Base-by-base conservation (phyloP, 2,329 filamentous ascomycete genomes). In the Phaeosphaeria sp. region DNA sequence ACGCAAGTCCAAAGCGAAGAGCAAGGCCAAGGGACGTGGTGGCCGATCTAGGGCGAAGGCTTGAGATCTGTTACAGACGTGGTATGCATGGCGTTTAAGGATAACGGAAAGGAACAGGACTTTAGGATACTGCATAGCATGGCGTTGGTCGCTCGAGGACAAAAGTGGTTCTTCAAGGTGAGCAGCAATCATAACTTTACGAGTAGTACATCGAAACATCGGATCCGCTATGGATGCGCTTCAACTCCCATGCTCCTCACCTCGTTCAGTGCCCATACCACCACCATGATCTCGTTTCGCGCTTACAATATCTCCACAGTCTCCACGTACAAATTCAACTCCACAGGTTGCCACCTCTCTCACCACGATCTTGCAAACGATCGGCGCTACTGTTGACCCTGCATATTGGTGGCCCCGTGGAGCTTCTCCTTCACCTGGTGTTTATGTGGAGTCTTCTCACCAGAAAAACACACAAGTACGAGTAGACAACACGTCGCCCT, bases 1-100 rank as follows among this genome's bases (percentile, higher is more conserved):
- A 8, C 63, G 59, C 27, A 73, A 68, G 57, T 21, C 64, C 1
- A 73, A 64, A 50, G 64, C 59, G 17, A 42, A 40, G 5, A 27
- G 24, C 20, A 53, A 53, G 20, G 51, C 44, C 3, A 53, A 53
- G 36, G 63, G 65, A 36, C 61, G 63, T 46, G 65, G 63, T 46
- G 65, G 66, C 9, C 61, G 63, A 13, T 57, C 53, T 42, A 65
- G 52, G 27, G 53, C 55, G 40, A 57, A 60, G 49, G 54, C 59
- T 42, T 66, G 42, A 39, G 36, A 15, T 6, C 15, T 17, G n/a
- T 39, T 4, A 3, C 36, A 39, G 36, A n/a, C 17, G 13, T 39
- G 13, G 36, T 17, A 39, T 39, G 15, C 24, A 50, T 8, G 56
- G 59, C 49, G 56, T 64, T 64, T 13, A 33, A 7, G 42, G 40